Percentiles rank a stretch among this genome's conserved stretches.
Evolutionary conservation across 2,329 filamentous ascomycete genomes (phyloP).

Genomic region (Fusarium sp.): DNA sequence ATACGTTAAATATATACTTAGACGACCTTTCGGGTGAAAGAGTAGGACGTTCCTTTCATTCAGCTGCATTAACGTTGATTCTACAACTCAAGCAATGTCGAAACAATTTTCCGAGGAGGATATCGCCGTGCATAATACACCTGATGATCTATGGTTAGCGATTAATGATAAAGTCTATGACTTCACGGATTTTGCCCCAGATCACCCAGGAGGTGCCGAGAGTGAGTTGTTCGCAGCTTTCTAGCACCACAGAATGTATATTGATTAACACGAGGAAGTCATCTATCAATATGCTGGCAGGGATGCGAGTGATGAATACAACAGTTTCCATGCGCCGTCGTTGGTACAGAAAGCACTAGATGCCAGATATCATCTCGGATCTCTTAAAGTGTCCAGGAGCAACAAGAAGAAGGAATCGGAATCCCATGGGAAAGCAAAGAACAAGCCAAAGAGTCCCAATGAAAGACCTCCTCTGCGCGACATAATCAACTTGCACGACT

Average conservation of each 20-base stretch:
- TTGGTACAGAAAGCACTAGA: constrained; percentile 37
- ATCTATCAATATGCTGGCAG: constrained; percentile 43
- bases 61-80: too few relatives aligned
- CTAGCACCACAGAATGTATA: accelerated
- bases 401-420: accelerated
- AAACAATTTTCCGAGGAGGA: constrained; percentile 54
- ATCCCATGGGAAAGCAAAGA: accelerated
- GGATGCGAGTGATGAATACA: constrained; percentile 44
- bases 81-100: neutral
- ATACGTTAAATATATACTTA: neutral
- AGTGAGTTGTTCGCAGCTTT: neutral
- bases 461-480: neutral
- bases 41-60: accelerated
- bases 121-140: constrained; percentile 59
- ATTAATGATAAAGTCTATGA: constrained; percentile 76
- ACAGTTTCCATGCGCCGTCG: constrained; percentile 37
- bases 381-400: neutral
- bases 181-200: constrained; percentile 44
- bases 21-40: neutral
- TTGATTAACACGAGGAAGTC: constrained; percentile 13
- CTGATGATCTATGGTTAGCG: constrained; percentile 71
- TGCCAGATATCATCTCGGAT: neutral
- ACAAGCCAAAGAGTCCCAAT: accelerated
- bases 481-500: constrained; percentile 45
- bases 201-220: constrained; percentile 41